A percentile compares a stretch with the other conserved stretches of the same genome.
Conservation (phyloP, 139 green algal species). For the Haematococcus sp. region DNA sequence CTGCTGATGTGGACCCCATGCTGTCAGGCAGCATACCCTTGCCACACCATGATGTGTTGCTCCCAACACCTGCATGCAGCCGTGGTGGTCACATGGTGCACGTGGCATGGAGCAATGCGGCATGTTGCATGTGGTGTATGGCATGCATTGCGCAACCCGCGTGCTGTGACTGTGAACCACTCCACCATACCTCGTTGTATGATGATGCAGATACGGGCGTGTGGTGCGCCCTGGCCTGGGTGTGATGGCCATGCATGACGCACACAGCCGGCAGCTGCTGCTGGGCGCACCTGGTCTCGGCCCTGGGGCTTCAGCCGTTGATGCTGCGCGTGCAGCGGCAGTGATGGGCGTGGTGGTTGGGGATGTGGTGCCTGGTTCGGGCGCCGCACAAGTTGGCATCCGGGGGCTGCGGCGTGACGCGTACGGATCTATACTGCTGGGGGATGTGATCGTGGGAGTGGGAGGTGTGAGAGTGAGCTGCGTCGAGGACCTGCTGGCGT, state of each 20-base stretch:
- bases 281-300: background rate
- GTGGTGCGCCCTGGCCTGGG: constrained; percentile 57
- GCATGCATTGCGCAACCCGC: no score
- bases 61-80: no score
- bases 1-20: no score
- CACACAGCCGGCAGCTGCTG: constrained; percentile 22
- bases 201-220: constrained; percentile 52
- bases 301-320: no score
- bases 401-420: constrained; percentile 51
- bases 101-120: no score
- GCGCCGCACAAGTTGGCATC: constrained; percentile 30
- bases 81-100: no score
- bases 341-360: constrained; percentile 21
- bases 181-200: no score
- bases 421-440: constrained; percentile 29
- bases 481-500: constrained; percentile 58
- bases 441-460: constrained; percentile 34
- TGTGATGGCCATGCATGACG: constrained; percentile 24
- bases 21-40: no score
- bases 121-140: no score
- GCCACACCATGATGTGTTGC: no score
- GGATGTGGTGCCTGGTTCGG: background rate
- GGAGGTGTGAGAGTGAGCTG: constrained; percentile 45
- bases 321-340: no score
- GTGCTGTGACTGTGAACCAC: no score